Percentiles rank a stretch among this genome's conserved stretches.
Evolutionary conservation across 805 yeast genomes (phyloP).

Genomic region (Yarrowia yakushimensis): DNA sequence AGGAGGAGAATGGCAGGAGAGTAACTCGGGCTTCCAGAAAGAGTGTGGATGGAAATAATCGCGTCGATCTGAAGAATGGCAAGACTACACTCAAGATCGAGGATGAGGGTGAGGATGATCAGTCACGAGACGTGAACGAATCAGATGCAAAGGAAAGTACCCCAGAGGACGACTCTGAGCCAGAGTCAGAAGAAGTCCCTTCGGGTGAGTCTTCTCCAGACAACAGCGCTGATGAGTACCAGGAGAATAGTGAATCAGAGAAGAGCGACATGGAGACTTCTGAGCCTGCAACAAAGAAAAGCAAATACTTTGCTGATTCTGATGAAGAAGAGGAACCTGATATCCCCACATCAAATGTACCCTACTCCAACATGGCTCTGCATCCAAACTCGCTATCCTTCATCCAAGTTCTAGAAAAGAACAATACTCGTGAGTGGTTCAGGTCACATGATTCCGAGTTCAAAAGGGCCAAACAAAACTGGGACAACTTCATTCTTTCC

Average conservation of each 20-base stretch:
- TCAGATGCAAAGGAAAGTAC: background rate
- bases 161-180: background rate
- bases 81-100: background rate
- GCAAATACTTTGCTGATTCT: constrained; percentile 1
- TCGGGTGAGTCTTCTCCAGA: background rate
- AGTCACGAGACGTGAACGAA: background rate
- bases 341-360: background rate
- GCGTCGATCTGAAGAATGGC: background rate
- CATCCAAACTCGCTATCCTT: constrained; percentile 10
- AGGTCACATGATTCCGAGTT: background rate
- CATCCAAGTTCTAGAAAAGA: background rate
- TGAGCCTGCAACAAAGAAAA: background rate
- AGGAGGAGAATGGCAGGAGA: background rate
- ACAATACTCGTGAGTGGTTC: constrained; percentile 20
- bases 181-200: background rate
- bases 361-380: background rate
- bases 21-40: background rate
- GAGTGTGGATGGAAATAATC: background rate
- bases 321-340: background rate
- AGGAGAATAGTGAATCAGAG: background rate
- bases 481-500: constrained; percentile 6
- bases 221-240: background rate
- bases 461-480: constrained; percentile 21
- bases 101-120: background rate
- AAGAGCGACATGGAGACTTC: background rate